Conservation (phyloP, 192 early-diverging fungal species). For the Entomortierella lignicola region DNA sequence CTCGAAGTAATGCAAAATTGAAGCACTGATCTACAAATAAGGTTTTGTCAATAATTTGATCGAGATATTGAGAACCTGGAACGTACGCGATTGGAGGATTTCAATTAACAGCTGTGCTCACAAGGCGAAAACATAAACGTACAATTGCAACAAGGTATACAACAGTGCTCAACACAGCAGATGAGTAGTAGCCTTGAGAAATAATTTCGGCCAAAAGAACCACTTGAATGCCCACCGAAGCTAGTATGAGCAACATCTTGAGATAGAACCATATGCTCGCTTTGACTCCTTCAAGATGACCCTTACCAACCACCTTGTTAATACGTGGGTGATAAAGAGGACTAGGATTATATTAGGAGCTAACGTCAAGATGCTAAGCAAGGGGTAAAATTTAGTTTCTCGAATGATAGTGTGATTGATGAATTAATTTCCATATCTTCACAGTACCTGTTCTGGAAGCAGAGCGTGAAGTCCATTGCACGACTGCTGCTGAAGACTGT, state of each 20-base stretch:
- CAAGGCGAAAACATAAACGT: conserved; percentile 2
- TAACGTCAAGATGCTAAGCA: conserved; percentile 10
- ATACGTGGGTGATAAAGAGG: conserved; percentile 9
- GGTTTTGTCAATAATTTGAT: too few species aligned
- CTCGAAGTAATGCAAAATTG: conserved; percentile 11
- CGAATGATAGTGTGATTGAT: too few species aligned
- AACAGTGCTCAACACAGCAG: conserved; percentile 11
- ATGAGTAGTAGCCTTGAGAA: background rate
- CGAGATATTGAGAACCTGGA: too few species aligned
- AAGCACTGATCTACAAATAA: conserved; percentile 8
- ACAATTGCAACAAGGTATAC: conserved; percentile 14
- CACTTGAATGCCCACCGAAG: conserved; percentile 7
- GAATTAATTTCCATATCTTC: too few species aligned
- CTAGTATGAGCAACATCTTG: conserved; percentile 6
- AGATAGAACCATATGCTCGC: conserved; percentile 3
- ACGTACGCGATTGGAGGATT: background rate
- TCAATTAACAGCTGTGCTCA: conserved; percentile 1
- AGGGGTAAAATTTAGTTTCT: too few species aligned
- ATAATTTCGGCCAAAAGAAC: conserved; percentile 3
- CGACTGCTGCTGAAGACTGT: conserved; percentile 7
- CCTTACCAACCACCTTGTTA: conserved; percentile 8
- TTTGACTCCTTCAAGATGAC: conserved; percentile 17
- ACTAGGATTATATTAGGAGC: conserved; percentile 6
- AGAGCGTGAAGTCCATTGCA: conserved; percentile 14
- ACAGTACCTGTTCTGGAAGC: conserved; percentile 16